Conservation (phyloP, 2,329 filamentous ascomycete genomes). For the Colletotrichum truncatum region DNA sequence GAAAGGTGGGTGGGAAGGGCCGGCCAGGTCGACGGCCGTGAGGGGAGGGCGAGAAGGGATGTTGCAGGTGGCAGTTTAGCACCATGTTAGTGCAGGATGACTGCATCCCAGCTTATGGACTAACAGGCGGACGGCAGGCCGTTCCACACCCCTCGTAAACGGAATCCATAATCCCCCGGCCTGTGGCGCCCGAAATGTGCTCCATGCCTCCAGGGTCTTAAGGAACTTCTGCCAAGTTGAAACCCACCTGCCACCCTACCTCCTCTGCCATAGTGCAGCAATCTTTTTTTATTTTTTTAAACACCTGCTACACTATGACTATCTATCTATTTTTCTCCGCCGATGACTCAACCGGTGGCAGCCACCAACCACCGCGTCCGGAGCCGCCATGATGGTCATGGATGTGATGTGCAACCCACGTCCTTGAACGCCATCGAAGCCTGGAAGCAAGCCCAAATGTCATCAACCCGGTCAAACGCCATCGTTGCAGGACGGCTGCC, state of each 20-base stretch:
- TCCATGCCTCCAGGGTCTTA: slow-evolving; percentile 14
- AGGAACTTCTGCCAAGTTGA: slow-evolving; percentile 29
- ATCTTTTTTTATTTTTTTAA: no score
- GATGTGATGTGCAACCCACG: background rate
- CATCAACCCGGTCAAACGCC: background rate
- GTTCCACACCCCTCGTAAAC: background rate
- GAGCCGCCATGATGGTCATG: background rate
- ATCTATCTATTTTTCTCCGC: background rate
- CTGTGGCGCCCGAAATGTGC: background rate
- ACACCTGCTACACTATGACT: no score
- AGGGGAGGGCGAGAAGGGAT: background rate
- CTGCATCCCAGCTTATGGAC: slow-evolving; percentile 15
- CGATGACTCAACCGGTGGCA: slow-evolving; percentile 24
- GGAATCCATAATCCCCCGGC: background rate
- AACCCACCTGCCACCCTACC: slow-evolving; percentile 25
- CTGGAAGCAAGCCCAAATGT: background rate
- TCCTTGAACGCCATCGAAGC: background rate
- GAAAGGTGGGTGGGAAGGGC: no score
- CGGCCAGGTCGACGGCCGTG: background rate
- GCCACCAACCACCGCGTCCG: slow-evolving; percentile 10
- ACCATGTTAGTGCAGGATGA: slow-evolving; percentile 22
- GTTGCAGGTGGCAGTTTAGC: slow-evolving; percentile 2
- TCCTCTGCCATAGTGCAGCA: no score
- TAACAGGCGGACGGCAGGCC: slow-evolving; percentile 16
- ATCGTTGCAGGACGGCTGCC: slow-evolving; percentile 3